Base-by-base conservation (phyloP, 179 eudicot genomes). In the Camellia oleifera region DNA sequence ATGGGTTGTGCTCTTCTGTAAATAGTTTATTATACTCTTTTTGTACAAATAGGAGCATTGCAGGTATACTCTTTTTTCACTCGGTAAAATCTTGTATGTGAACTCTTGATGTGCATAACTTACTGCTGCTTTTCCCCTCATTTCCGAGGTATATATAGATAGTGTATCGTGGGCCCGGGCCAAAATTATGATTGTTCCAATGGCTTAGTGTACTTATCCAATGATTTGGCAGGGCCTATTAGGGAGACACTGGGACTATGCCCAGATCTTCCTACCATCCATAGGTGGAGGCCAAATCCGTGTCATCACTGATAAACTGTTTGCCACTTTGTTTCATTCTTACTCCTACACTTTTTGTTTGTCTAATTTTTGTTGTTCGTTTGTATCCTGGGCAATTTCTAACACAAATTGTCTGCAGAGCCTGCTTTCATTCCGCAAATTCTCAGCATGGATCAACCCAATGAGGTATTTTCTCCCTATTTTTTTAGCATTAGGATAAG, bases 401-500 rank as follows among this genome's bases (percentile, higher is more conserved):
- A 63, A 76, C 74, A 66, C 46, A 53, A 26, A 26, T 26, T 56
- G 20, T 80, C 7, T 83, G 87, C 97, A 95, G 98, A 91, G 95
- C 81, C 90, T 95, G 72, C 97, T 95, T 69, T 93, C 97, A 15
- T 93, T 95, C 83, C 97, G 98, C 86, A 95, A 95, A 91, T 93
- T 90, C 83, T 95, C 98, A 69, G 93, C 98, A 64, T 95, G 98
- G 98, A 92, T 95, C 84, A 95, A 95, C 84, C 98, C 98, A 72
- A 69, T 86, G 69, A 95, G 98, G 98, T 95, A 90, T 66, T 70
- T 71, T 15, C 32, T 7, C 3, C 20, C 64, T 11, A 52, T 56
- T 67, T 18, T 18, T 17, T 57, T 4, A 13, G 20, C 54, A 17
- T 54, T 4, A 0, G 12, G 26, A 40, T 69, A 4, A 8, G 15